Evolutionary conservation across 305 asterid species (phyloP).

Genomic region (Fraxinus nigra): DNA sequence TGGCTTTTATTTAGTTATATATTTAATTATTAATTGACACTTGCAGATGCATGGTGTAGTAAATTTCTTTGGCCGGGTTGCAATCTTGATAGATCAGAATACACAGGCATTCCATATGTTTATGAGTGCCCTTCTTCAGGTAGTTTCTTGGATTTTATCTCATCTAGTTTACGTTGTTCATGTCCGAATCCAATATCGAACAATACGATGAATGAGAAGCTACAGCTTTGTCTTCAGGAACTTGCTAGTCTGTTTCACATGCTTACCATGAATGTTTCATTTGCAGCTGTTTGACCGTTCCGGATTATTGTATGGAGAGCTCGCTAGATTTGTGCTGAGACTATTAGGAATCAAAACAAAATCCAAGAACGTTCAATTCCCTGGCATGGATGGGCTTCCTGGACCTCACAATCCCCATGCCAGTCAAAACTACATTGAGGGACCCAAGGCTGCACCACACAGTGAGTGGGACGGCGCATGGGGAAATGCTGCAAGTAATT

Average conservation of each 20-base stretch:
- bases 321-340: slow-evolving; percentile 92
- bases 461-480: slow-evolving; percentile 81
- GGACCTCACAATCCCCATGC: slow-evolving; percentile 54
- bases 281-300: slow-evolving; percentile 92
- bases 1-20: background rate
- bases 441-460: slow-evolving; percentile 71
- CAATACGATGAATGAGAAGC: background rate
- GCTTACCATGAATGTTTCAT: background rate
- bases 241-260: background rate
- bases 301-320: slow-evolving; percentile 89
- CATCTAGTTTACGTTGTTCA: background rate
- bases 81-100: slow-evolving; percentile 92
- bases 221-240: background rate
- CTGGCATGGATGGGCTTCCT: slow-evolving; percentile 59
- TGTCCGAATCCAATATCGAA: background rate
- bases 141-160: slow-evolving; percentile 24
- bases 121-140: slow-evolving; percentile 96
- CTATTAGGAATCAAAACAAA: slow-evolving; percentile 69
- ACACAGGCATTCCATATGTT: slow-evolving; percentile 98
- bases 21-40: background rate
- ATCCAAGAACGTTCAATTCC: slow-evolving; percentile 55
- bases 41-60: slow-evolving; percentile 95
- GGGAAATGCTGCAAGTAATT: slow-evolving; percentile 46
- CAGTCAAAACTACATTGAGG: slow-evolving; percentile 51
- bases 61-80: slow-evolving; percentile 80